Base-by-base conservation (phyloP, 352 stramenopile genomes). In the Poterioochromonas sp. region DNA sequence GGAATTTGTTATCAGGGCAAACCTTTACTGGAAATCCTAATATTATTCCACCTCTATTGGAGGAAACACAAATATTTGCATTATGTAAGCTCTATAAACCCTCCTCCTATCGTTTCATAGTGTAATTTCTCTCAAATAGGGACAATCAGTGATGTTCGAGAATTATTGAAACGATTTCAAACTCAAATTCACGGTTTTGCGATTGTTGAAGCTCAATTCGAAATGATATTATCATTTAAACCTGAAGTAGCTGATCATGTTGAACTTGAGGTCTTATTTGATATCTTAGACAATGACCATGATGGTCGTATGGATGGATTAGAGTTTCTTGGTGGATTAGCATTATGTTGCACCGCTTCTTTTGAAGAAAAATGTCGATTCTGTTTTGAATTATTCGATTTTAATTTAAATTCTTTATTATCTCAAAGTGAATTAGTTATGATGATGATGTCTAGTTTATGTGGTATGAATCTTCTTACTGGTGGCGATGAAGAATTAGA, bases 301-400 rank as follows among this genome's bases (percentile, higher is more conserved):
- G 80, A 84, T 62, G 81, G 81, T 32, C 51, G 81, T 37, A 79
- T 84, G 15, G 81, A 84, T 77, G 80, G 80, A 0, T 41, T 84
- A 2, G 81, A 84, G 54, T 68, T 84, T 26, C 73, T 84, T 11
- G 78, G 78, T 11, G 78, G 80, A 1, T 37, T 85, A 11, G 69
- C 78, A 26, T 54, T 83, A 1, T 78, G 77, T 60, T 82, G 80
- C 63, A 1, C 65, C 8, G 80, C 60, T 1, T 53, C 70, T 20
- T 86, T 86, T 69, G 81, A 84, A 53, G 77, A 84, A n/a, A 86
- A 86, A 76, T 54, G 64, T 18, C 41, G 77, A 40, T 87, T 86
- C 53, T 82, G 73, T 49, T 86, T 86, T 63, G 83, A 86, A 77
- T 79, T 86, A 0, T 85, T 84, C 60, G 83, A 86, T 76, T 86